Conservation (phyloP, 495 filamentous ascomycete genomes). For the Penicillium coffeae region DNA sequence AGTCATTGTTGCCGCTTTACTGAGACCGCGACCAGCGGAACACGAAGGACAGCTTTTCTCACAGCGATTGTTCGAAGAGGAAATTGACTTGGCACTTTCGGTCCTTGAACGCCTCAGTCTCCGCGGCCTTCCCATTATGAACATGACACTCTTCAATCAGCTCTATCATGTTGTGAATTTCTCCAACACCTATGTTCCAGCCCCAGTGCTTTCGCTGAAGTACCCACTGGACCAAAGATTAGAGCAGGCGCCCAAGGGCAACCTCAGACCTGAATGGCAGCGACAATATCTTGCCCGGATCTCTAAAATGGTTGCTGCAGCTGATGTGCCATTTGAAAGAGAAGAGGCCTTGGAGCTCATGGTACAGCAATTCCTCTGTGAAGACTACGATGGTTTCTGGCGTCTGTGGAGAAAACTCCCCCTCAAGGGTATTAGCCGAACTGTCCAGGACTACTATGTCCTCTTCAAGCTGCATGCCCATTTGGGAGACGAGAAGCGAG, state of each 20-base stretch:
- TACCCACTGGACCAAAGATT: not conserved
- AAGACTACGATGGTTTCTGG: conserved; percentile 57
- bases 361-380: conserved; percentile 32
- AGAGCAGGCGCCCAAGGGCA: conserved; percentile 3
- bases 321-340: conserved; percentile 44
- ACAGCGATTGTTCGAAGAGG: conserved; percentile 18
- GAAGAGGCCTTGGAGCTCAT: conserved; percentile 46
- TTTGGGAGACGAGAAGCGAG: conserved; percentile 40
- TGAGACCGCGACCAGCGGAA: conserved; percentile 20
- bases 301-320: conserved; percentile 30
- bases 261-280: conserved; percentile 7
- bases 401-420: conserved; percentile 56
- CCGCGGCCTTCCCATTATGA: conserved; percentile 40
- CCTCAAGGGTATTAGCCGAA: conserved; percentile 45
- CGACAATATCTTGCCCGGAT: conserved; percentile 14
- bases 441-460: conserved; percentile 51
- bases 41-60: conserved; percentile 2
- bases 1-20: conserved; percentile 33
- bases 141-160: conserved; percentile 39
- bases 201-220: not conserved
- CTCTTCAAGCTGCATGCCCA: conserved; percentile 51
- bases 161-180: conserved; percentile 34
- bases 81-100: conserved; percentile 39
- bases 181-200: conserved; percentile 11
- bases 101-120: conserved; percentile 45